Evolutionary conservation across 352 stramenopile genomes (phyloP).

Genomic region (Poterioochromonas sp.): DNA sequence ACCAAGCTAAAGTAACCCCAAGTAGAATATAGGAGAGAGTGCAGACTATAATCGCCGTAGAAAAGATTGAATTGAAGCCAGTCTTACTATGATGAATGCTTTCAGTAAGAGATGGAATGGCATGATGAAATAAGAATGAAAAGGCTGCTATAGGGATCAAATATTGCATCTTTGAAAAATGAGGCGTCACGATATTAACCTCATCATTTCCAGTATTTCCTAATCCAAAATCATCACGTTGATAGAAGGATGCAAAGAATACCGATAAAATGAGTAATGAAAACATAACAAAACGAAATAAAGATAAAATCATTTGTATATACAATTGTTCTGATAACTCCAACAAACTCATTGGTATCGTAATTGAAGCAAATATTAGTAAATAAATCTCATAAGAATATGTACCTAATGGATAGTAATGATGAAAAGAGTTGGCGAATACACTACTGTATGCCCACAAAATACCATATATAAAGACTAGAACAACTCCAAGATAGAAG

Average conservation of each 20-base stretch:
- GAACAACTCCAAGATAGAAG: conserved; percentile 39
- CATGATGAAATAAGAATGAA: conserved; percentile 43
- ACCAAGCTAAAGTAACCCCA: conserved; percentile 34
- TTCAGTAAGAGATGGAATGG: conserved; percentile 33
- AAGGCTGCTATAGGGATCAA: conserved; percentile 43
- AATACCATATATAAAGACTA: conserved; percentile 43
- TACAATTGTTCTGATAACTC: conserved; percentile 43
- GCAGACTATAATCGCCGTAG: conserved; percentile 35
- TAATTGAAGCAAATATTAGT: conserved; percentile 39
- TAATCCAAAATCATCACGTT: conserved; percentile 21
- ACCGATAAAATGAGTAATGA: conserved; percentile 37
- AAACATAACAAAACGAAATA: conserved; percentile 42
- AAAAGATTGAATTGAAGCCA: conserved; percentile 37
- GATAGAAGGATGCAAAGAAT: conserved; percentile 13
- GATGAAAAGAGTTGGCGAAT: conserved; percentile 40
- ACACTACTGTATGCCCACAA: conserved; percentile 42
- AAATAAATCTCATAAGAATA: conserved; percentile 41
- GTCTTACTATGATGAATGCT: conserved; percentile 40
- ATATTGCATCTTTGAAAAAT: conserved; percentile 34
- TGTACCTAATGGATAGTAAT: conserved; percentile 32
- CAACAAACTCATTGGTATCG: conserved; percentile 42
- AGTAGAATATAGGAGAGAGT: conserved; percentile 38
- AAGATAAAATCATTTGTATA: conserved; percentile 37
- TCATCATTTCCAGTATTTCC: too few species aligned
- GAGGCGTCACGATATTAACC: not conserved